Conservation (phyloP, 2,329 filamentous ascomycete genomes). For the Chrysosphaeria jannelii region DNA sequence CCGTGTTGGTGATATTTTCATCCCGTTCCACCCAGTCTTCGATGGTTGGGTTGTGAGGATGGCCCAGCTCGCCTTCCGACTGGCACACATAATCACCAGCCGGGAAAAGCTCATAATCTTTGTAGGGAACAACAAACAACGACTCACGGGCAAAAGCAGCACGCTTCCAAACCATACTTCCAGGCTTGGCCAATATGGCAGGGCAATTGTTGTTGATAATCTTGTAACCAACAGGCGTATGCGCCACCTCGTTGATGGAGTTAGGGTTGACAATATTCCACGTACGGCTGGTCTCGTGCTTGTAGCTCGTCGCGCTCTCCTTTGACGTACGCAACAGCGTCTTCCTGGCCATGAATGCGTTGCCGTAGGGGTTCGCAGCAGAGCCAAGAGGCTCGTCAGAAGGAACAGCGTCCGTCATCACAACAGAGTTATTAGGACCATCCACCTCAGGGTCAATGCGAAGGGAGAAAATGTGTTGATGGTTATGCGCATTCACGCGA, state of each 20-base stretch:
- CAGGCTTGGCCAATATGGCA: constrained; percentile 46
- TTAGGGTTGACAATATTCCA: constrained; percentile 16
- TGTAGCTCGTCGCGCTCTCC: constrained; percentile 47
- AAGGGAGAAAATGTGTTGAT: constrained; percentile 83
- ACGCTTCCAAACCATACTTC: constrained; percentile 66
- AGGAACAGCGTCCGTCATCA: constrained; percentile 47
- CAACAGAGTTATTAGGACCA: constrained; percentile 45
- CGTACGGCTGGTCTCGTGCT: constrained; percentile 38
- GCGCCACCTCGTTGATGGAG: constrained; percentile 27
- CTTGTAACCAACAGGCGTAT: constrained; percentile 62
- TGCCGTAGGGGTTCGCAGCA: constrained; percentile 61
- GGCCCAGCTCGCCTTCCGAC: constrained; percentile 47
- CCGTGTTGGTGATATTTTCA: constrained; percentile 44
- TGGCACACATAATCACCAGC: constrained; percentile 71
- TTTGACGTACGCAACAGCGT: constrained; percentile 46
- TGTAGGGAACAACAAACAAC: constrained; percentile 65
- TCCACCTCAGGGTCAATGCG: constrained; percentile 71
- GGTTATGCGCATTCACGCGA: constrained; percentile 79
- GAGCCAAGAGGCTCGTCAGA: constrained; percentile 51
- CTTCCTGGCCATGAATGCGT: constrained; percentile 65
- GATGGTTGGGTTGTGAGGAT: constrained; percentile 18
- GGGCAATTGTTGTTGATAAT: constrained; percentile 68
- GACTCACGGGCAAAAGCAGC: constrained; percentile 68
- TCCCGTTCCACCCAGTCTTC: constrained; percentile 47
- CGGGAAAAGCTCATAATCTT: constrained; percentile 55